Percentiles rank a stretch among this genome's conserved stretches.
Conservation (phyloP, 306 rosid genomes). For the Comarum palustre region DNA sequence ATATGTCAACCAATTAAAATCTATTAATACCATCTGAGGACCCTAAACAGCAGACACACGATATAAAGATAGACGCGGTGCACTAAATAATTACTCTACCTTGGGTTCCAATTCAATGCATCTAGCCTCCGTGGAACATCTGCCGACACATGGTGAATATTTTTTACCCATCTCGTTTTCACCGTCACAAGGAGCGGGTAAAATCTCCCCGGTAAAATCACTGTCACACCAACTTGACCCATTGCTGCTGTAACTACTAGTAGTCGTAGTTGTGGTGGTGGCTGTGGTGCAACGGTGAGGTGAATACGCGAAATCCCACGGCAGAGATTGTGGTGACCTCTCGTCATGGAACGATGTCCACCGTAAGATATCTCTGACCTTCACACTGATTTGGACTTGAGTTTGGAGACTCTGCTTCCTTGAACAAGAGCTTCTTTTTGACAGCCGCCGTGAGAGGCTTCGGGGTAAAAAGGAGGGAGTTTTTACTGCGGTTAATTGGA, state of each 20-base stretch:
- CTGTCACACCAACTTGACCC: slow-evolving; percentile 81
- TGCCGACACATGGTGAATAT: slow-evolving; percentile 49
- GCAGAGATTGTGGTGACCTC: slow-evolving; percentile 27
- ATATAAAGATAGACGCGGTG: slow-evolving; percentile 19
- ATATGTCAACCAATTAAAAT: background rate
- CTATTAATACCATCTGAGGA: background rate
- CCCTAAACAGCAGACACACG: slow-evolving; percentile 34
- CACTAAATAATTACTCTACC: slow-evolving; percentile 47
- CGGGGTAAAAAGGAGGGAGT: slow-evolving; percentile 44
- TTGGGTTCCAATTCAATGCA: slow-evolving; percentile 22
- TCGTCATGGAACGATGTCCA: slow-evolving; percentile 69
- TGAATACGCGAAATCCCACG: slow-evolving; percentile 36
- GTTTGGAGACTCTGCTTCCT: background rate
- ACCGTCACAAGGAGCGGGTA: slow-evolving; percentile 40
- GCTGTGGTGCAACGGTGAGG: slow-evolving; percentile 29
- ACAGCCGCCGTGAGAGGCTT: slow-evolving; percentile 46
- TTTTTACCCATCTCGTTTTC: slow-evolving; percentile 25
- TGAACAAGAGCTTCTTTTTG: slow-evolving; percentile 18
- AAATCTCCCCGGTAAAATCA: slow-evolving; percentile 49
- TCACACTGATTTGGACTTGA: slow-evolving; percentile 32
- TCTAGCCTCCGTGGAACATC: slow-evolving; percentile 23
- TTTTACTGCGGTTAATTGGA: slow-evolving; percentile 41
- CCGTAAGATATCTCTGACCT: slow-evolving; percentile 72
- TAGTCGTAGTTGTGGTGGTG: slow-evolving; percentile 20
- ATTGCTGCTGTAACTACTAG: slow-evolving; percentile 31